These are phyloP conservation scores for Lipomyces mesembrius DNA, from an alignment of 805 yeast genomes.

Conservation along the genomic window DNA sequence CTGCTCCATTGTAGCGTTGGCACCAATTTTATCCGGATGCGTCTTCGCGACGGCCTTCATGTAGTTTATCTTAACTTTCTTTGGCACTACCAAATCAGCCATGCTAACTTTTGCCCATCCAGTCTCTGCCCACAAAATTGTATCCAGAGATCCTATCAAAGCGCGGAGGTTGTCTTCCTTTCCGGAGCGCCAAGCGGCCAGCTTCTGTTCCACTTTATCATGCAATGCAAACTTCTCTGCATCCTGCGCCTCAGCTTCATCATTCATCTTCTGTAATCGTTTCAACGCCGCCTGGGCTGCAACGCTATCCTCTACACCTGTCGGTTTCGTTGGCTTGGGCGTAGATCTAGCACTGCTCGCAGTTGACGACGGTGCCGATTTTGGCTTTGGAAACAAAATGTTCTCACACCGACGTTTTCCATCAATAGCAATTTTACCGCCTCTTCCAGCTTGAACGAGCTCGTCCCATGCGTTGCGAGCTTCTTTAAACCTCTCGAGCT, in stretches of 20 bases:
- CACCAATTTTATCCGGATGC: slow-evolving; percentile 81
- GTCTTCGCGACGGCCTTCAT: slow-evolving; percentile 79
- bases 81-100: slow-evolving; percentile 82
- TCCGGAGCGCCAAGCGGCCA: slow-evolving; percentile 69
- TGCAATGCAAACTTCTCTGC: slow-evolving; percentile 63
- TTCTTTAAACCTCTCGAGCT: slow-evolving; percentile 67
- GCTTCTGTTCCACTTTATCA: slow-evolving; percentile 61
- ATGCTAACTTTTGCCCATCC: slow-evolving; percentile 70
- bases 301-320: slow-evolving; percentile 25
- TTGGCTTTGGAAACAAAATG: slow-evolving; percentile 61
- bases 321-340: slow-evolving; percentile 28
- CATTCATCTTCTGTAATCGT: slow-evolving; percentile 56
- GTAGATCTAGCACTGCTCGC: slow-evolving; percentile 13
- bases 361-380: slow-evolving; percentile 39
- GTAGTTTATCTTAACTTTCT: slow-evolving; percentile 83
- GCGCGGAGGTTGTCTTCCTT: slow-evolving; percentile 83
- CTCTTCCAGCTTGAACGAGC: slow-evolving; percentile 69
- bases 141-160: slow-evolving; percentile 68
- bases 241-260: slow-evolving; percentile 55
- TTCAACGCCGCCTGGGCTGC: slow-evolving; percentile 54
- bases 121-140: slow-evolving; percentile 66
- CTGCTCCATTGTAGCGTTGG: slow-evolving; percentile 64
- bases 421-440: slow-evolving; percentile 68
- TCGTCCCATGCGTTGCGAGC: slow-evolving; percentile 66
- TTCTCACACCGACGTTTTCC: slow-evolving; percentile 79